Evolutionary conservation across 768 basidiomycete species (phyloP).

Genomic region (Rhodosporidiobolus odoratus): DNA sequence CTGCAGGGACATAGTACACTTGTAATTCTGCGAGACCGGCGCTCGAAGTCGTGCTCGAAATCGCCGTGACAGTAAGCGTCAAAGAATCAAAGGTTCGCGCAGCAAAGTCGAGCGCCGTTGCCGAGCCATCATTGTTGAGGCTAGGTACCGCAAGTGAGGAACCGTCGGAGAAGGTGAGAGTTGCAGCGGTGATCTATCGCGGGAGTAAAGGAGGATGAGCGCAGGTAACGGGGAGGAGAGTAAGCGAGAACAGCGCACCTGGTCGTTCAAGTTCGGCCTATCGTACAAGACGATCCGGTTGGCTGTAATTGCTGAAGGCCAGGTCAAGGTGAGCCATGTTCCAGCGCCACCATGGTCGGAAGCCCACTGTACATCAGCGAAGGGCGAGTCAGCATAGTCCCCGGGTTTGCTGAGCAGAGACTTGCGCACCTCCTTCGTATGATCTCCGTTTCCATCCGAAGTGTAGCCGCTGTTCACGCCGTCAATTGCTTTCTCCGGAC

Average conservation of each 20-base stretch:
- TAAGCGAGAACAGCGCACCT: neutral
- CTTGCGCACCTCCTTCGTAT: no score
- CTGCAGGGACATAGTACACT: no score
- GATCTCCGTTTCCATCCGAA: no score
- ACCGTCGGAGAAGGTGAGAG: slow-evolving; percentile 18
- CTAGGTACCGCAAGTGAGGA: neutral
- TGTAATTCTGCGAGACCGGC: slow-evolving; percentile 21
- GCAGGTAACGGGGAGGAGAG: neutral
- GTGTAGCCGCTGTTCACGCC: no score
- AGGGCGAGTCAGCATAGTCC: no score
- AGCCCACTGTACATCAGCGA: no score
- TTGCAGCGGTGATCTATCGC: neutral
- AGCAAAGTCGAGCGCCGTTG: slow-evolving; percentile 7
- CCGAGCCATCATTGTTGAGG: slow-evolving; percentile 27
- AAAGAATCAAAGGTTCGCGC: neutral
- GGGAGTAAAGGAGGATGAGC: neutral
- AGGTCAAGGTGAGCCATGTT: neutral
- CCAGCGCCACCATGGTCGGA: neutral
- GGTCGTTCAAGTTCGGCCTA: neutral
- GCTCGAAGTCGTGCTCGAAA: slow-evolving; percentile 6
- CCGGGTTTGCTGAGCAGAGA: no score
- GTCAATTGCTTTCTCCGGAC: no score
- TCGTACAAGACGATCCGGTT: neutral
- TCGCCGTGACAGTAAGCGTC: slow-evolving; percentile 2
- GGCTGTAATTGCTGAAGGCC: neutral